Base-by-base conservation (phyloP, 352 stramenopile species). In the Phytophthora foliorum region DNA sequence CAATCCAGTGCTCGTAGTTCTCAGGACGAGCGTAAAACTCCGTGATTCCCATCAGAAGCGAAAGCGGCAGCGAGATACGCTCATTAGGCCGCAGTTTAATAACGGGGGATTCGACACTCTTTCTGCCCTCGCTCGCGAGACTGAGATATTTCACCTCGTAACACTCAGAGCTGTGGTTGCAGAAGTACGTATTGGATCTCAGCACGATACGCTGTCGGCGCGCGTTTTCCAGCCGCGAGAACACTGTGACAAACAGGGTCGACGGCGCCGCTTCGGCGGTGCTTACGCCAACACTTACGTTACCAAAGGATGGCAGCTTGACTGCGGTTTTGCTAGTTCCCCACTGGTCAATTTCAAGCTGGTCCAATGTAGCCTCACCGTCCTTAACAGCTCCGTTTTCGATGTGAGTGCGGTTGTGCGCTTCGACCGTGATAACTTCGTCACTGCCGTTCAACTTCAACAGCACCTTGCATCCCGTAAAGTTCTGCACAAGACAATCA, bases 131-230 rank as follows among this genome's bases (percentile, higher is more conserved):
- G 27, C 71, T 81, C 29, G 78, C 84, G 58, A 92, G 69, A 36
- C 69, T 77, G 55, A 95, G 44, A 31, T 93, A 95, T 63, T 91
- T 91, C 29, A 95, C 69, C 25, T 93, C 78, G 57, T 93, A 93
- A 25, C 72, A 74, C 39, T 93, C 72, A 4, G 82, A 85, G 48
- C 84, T 95, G 56, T 89, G 81, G 69, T 96, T 96, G 65, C 79
- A 89, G 38, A 96, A 84, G 57, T 83, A 93, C 39, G 92, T 67
- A 55, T 93, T 95, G 25, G 89, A 94, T 72, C 91, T 86, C 29
- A 96, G 74, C 44, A 90, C 80, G 29, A 96, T 78, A 0, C 83
- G 75, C 32, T 91, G 84, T 31, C 82, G 80, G 13, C 54, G 62
- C 17, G 83, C 79, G 56, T 93, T 81, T 65, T 96, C 89, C 27